Percentiles rank a stretch among this genome's conserved stretches.
Conservation (phyloP, 805 yeast genomes). For the Zygotorulaspora danielsina region DNA sequence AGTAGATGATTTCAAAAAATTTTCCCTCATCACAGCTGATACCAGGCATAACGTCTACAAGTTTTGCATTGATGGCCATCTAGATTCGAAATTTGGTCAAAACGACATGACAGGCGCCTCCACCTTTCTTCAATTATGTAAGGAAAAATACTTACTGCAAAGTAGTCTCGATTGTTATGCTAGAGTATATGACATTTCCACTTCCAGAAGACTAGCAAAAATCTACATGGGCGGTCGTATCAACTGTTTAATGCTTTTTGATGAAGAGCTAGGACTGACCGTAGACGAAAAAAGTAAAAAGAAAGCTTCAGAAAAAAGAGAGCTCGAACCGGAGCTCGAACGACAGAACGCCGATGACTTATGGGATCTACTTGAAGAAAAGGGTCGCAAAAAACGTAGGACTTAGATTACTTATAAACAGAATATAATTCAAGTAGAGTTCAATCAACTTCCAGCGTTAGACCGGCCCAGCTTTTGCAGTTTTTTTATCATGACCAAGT, state of each 20-base stretch:
- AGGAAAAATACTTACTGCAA: constrained; percentile 50
- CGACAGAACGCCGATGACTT: constrained; percentile 36
- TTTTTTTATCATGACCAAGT: constrained; percentile 55
- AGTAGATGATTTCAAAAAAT: constrained; percentile 19
- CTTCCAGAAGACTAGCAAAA: constrained; percentile 59
- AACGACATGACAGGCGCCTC: constrained; percentile 64
- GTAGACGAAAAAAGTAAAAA: constrained; percentile 37
- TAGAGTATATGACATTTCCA: constrained; percentile 62
- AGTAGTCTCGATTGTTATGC: constrained; percentile 89
- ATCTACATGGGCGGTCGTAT: constrained; percentile 75
- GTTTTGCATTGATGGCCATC: constrained; percentile 48
- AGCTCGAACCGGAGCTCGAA: constrained; percentile 31
- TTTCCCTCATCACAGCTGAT: constrained; percentile 65
- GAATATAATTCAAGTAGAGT: too few relatives aligned
- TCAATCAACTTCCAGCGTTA: too few relatives aligned
- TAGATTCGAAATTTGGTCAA: constrained; percentile 71
- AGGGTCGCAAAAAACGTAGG: constrained; percentile 10
- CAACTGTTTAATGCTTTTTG: constrained; percentile 21
- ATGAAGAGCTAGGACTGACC: too few relatives aligned
- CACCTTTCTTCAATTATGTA: constrained; percentile 25
- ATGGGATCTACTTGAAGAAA: constrained; percentile 28
- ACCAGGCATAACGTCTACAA: constrained; percentile 60
- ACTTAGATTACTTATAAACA: too few relatives aligned
- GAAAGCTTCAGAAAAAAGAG: constrained; percentile 39
- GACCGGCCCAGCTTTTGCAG: constrained; percentile 31